Base-by-base conservation (phyloP, 331 rosid species). In the Dryas integrifolia region DNA sequence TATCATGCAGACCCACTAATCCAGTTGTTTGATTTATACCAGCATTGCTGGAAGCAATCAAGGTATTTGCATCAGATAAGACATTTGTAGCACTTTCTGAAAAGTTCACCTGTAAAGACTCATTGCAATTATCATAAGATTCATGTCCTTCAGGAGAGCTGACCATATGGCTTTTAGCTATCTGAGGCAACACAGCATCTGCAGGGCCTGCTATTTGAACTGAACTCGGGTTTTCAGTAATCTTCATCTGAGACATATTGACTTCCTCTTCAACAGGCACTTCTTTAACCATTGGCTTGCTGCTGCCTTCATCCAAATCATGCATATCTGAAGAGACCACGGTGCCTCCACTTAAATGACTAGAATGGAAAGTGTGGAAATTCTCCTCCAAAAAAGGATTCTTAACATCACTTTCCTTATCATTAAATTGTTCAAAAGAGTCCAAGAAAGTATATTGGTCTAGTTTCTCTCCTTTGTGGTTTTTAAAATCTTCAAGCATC, bases 401-500 rank as follows among this genome's bases (percentile, higher is more conserved):
- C 43, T 70, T 64, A 43, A 71, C 58, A 64, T 46, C 80, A 50
- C 57, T 86, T 76, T 74, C 82, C 76, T 76, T 61, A 16, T 71
- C 70, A 67, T 77, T 69, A 47, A 72, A 40, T 38, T 74, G 77
- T 51, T 80, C 76, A 40, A 58, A 72, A 43, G 76, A 70, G 46
- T 60, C 76, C 24, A 57, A 45, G 78, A 50, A 63, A 18, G 56
- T 39, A 61, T 82, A 59, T 68, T 69, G 79, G 47, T 82, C 70
- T 18, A 65, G 44, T 49, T 70, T 73, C 53, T 58, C 68, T 43
- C 26, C 80, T 43, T 85, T 58, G 43, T 48, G 82, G 68, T 75
- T 77, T 80, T 71, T 72, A 43, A 75, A 84, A 69, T 73, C 80
- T 80, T 81, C 82, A 71, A 80, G 74, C 66, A 77, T 4, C 39